Percentiles rank a stretch among this genome's conserved stretches.
Evolutionary conservation across 345 rosid species (phyloP).

Genomic region (Citrus glauca): DNA sequence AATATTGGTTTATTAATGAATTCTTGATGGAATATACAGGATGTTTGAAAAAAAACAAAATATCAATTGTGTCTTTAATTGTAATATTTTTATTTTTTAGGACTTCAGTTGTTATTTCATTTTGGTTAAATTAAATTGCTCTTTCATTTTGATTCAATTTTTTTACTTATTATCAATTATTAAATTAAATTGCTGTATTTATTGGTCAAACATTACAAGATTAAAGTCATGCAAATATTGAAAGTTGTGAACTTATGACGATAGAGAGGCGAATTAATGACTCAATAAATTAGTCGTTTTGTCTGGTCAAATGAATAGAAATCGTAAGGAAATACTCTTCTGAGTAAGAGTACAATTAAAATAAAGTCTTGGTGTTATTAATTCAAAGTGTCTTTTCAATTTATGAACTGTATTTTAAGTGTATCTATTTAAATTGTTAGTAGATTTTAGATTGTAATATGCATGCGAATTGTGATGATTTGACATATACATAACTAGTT

Average conservation of each 20-base stretch:
- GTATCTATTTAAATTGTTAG: no score
- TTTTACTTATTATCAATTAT: neutral
- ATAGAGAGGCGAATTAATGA: neutral
- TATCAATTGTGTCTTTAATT: no score
- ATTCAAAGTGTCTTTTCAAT: no score
- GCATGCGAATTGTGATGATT: no score
- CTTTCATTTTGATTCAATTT: neutral
- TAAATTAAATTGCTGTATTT: neutral
- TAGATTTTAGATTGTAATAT: no score
- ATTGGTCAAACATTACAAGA: constrained; percentile 16
- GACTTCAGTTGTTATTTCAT: neutral
- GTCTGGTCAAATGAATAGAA: neutral
- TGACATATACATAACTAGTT: no score
- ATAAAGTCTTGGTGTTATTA: no score
- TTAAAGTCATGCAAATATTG: neutral
- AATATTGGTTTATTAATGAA: neutral
- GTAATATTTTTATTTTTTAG: neutral
- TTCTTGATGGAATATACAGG: neutral
- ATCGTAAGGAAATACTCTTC: neutral
- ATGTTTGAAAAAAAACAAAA: no score
- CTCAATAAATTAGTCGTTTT: neutral
- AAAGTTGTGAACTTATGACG: neutral
- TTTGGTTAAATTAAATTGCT: no score
- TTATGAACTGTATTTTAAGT: no score
- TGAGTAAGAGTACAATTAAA: no score